A percentile compares a stretch with the other conserved stretches of the same genome.
These are phyloP conservation scores for Parasarocladium wereldwijsianum DNA, from an alignment of 2,329 filamentous ascomycete genomes.

Conservation along the genomic window DNA sequence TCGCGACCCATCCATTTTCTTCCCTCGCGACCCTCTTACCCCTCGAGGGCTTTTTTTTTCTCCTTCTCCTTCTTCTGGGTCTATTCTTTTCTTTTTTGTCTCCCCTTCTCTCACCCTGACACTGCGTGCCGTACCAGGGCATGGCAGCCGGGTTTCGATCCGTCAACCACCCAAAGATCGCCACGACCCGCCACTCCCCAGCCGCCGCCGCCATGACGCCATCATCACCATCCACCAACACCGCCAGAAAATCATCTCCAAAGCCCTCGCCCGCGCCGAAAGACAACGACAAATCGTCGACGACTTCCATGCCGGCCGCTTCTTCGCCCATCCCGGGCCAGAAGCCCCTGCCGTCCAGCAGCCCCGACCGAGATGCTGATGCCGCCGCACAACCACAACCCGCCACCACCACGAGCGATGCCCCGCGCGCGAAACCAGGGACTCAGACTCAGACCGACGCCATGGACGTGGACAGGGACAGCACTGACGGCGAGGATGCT, in stretches of 20 bases:
- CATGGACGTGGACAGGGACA: conserved; percentile 63
- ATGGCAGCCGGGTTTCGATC: conserved; percentile 36
- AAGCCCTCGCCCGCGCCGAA: conserved; percentile 10
- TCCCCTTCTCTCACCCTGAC: background rate
- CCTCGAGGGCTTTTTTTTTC: too few relatives aligned
- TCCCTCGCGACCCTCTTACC: too few relatives aligned
- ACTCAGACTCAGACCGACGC: conserved; percentile 39
- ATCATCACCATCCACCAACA: conserved; percentile 17
- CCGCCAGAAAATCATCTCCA: conserved; percentile 20
- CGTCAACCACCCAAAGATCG: conserved; percentile 24
- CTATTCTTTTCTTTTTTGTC: background rate
- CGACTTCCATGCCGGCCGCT: conserved; percentile 49
- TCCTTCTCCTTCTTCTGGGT: too few relatives aligned
- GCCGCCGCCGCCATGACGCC: conserved; percentile 17
- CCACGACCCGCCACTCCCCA: conserved; percentile 9
- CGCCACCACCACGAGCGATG: conserved; percentile 26
- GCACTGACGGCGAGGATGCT: conserved; percentile 50
- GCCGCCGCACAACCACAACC: too few relatives aligned
- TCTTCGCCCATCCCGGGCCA: conserved; percentile 30
- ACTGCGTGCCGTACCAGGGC: conserved; percentile 5
- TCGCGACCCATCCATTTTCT: too few relatives aligned
- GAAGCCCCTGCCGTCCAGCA: conserved; percentile 37
- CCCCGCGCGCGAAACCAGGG: conserved; percentile 44
- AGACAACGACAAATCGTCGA: conserved; percentile 30
- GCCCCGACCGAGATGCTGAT: conserved; percentile 29